Base-by-base conservation (phyloP, 192 early-diverging fungal genomes). In the Chytriomyces confervae region DNA sequence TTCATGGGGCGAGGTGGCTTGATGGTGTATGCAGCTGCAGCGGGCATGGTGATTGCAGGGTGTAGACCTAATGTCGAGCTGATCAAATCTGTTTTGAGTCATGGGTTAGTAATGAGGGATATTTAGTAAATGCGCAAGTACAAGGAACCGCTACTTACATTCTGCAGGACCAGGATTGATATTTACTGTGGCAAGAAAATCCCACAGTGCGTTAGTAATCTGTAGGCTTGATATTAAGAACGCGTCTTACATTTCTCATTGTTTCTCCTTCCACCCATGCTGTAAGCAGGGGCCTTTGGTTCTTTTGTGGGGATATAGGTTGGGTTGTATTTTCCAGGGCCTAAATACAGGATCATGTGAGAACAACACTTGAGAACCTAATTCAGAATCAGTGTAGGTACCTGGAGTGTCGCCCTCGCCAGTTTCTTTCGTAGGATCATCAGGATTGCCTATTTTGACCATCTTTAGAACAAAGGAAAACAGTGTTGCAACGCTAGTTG, bases 241-340 rank as follows among this genome's bases (percentile, higher is more conserved):
- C 53, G 53, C 20, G 53, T 49, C 66, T 53, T 61, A 80, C 79
- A 24, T 79, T 84, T 87, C n/a, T 87, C 82, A n/a, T 77, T 77
- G 72, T 76, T 72, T 64, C 85, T 73, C 44, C 87, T 75, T 11
- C 83, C 82, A n/a, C 83, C 84, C 57, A 89, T 89, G 76, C 85
- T 87, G 81, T 89, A 89, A n/a, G 87, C 87, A 23, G 87, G 87
- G 45, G 87, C 87, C 50, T 78, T 78, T 23, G 87, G 82, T 62
- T 89, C 87, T 63, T 86, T 84, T 3, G 84, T 66, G 5, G 87
- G 82, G 24, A 85, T 79, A 77, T 82, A 82, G 24, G 81, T 76
- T 4, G 87, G 87, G 72, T 89, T 86, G 72, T 89, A 89, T 75
- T 89, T 89, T 10, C 87, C 87, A 8, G 87, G 87, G 46, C 87